These are phyloP conservation scores for Boletus rufocinnamomeus DNA, from an alignment of 768 basidiomycete genomes.

Conservation along the genomic window DNA sequence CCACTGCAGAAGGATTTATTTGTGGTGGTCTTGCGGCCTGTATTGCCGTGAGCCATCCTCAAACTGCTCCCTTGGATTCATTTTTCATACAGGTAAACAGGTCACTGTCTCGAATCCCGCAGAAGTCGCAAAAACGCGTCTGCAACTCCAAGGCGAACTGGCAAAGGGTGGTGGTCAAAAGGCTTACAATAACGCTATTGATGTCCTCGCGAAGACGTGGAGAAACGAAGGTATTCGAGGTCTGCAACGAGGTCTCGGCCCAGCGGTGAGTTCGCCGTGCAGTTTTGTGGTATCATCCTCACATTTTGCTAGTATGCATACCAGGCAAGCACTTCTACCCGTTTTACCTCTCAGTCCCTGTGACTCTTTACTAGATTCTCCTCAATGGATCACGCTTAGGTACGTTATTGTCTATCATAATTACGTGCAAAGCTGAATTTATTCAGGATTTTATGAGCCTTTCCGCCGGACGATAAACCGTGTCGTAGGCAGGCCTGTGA, in stretches of 20 bases:
- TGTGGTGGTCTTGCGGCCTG: constrained; percentile 92
- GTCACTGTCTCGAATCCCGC: constrained; percentile 81
- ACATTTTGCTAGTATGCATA: constrained; percentile 70
- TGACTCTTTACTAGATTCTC: constrained; percentile 60
- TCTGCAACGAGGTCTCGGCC: constrained; percentile 87
- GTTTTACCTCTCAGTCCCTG: not conserved
- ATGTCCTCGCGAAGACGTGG: constrained; percentile 87
- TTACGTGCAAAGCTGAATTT: constrained; percentile 16
- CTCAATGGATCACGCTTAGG: constrained; percentile 91
- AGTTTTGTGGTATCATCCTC: constrained; percentile 6
- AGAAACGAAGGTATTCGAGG: constrained; percentile 87
- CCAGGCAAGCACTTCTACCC: constrained; percentile 57
- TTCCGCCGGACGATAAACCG: constrained; percentile 73
- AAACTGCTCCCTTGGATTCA: not conserved
- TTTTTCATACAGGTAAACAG: constrained; percentile 38
- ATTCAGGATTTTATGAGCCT: constrained; percentile 94
- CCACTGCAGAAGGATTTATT: constrained; percentile 78
- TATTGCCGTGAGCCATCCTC: constrained; percentile 62
- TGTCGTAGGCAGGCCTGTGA: constrained; percentile 59
- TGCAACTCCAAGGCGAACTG: constrained; percentile 96
- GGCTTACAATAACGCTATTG: constrained; percentile 89
- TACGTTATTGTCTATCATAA: constrained; percentile 29
- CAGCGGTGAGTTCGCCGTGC: constrained; percentile 64
- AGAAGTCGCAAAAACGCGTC: constrained; percentile 83
- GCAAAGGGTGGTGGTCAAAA: constrained; percentile 67